Evolutionary conservation across 2,329 filamentous ascomycete genomes (phyloP).

Genomic region (Elsinoe ampelina): DNA sequence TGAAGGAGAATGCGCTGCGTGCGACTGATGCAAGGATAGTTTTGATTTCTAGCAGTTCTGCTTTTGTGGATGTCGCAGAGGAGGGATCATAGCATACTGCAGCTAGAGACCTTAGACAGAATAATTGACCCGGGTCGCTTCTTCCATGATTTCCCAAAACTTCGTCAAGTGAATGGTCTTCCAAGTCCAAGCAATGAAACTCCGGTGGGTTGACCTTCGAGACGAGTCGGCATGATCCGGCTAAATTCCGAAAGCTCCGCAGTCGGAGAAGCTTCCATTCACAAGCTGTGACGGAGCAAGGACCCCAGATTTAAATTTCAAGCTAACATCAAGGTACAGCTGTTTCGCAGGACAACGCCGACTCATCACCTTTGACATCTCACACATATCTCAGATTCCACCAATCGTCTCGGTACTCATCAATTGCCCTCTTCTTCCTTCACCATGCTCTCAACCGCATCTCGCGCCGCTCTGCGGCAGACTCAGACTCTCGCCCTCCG

Average conservation of each 20-base stretch:
- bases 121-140: constrained; percentile 3
- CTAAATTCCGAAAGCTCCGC: no score
- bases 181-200: background rate
- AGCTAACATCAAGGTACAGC: background rate
- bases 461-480: constrained; percentile 16
- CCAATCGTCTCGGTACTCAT: background rate
- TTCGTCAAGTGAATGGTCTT: background rate
- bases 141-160: background rate
- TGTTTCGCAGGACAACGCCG: background rate
- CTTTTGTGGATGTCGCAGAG: constrained; percentile 2
- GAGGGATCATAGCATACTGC: constrained; percentile 7
- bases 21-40: constrained; percentile 15
- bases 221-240: no score
- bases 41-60: background rate
- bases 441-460: constrained; percentile 29
- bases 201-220: no score
- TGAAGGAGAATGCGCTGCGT: constrained; percentile 17
- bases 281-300: background rate
- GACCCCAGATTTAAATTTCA: background rate
- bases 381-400: background rate
- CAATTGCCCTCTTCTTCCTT: background rate
- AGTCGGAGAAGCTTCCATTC: constrained; percentile 6
- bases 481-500: constrained; percentile 16
- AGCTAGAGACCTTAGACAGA: constrained; percentile 7
- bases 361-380: background rate